Percentiles rank a stretch among this genome's conserved stretches.
Conservation (phyloP, 352 stramenopile species). For the Aphanomyces euteiches region DNA sequence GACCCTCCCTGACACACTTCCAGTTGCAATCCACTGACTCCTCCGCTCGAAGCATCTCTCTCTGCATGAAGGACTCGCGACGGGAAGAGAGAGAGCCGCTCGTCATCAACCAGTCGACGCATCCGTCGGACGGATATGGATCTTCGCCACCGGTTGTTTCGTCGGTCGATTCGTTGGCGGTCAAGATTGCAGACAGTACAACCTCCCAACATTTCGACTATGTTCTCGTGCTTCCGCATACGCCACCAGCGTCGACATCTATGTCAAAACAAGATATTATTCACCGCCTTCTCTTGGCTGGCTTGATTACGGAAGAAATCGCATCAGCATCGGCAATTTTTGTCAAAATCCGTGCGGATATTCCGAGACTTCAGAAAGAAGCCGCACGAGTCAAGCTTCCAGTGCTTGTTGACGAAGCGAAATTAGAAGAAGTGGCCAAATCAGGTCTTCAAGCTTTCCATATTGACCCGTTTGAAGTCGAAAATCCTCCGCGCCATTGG, state of each 20-base stretch:
- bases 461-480: constrained; percentile 79
- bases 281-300: constrained; percentile 53
- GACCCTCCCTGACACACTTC: background rate
- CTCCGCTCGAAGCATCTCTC: background rate
- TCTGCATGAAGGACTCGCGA: background rate
- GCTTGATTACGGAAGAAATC: constrained; percentile 69
- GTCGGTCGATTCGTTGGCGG: background rate
- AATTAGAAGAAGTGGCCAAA: constrained; percentile 55
- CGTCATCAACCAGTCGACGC: background rate
- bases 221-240: constrained; percentile 80
- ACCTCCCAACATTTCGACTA: constrained; percentile 57
- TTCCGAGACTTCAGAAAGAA: constrained; percentile 63
- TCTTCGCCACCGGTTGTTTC: background rate
- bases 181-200: constrained; percentile 29
- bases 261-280: constrained; percentile 74
- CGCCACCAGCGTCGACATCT: constrained; percentile 46
- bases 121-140: background rate
- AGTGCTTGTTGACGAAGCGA: constrained; percentile 65
- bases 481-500: constrained; percentile 60
- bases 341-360: constrained; percentile 74
- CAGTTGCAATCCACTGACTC: background rate
- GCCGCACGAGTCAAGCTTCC: constrained; percentile 69
- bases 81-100: background rate
- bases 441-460: constrained; percentile 63
- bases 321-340: constrained; percentile 70